A percentile compares a stretch with the other conserved stretches of the same genome.
Conservation (phyloP, 2,329 filamentous ascomycete species). For the Pseudogymnoascus sp. region DNA sequence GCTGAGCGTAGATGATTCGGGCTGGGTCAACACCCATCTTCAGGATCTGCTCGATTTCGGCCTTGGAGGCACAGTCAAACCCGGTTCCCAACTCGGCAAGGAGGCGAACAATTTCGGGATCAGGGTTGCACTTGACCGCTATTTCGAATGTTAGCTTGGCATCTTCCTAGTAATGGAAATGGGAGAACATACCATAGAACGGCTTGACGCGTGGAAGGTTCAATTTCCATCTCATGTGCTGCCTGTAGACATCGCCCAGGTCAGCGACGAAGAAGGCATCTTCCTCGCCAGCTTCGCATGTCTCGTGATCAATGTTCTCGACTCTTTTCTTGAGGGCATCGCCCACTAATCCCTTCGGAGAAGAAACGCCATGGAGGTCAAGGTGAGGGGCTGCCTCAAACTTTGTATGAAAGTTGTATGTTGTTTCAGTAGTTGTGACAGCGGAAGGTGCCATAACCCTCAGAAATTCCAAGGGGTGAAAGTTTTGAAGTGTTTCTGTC, state of each 20-base stretch:
- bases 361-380: constrained; percentile 25
- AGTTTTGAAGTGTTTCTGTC: constrained; percentile 12
- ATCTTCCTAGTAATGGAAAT: constrained; percentile 11
- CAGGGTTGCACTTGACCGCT: constrained; percentile 99
- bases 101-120: constrained; percentile 79
- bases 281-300: constrained; percentile 86
- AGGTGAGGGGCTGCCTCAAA: constrained; percentile 24
- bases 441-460: constrained; percentile 62
- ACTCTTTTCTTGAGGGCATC: constrained; percentile 81
- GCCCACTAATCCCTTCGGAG: constrained; percentile 74
- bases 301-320: constrained; percentile 74
- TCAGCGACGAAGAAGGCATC: constrained; percentile 98
- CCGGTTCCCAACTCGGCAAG: constrained; percentile 83
- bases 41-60: constrained; percentile 89
- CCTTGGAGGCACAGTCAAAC: constrained; percentile 97
- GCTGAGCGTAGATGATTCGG: constrained; percentile 97
- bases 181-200: constrained; percentile 69
- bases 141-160: constrained; percentile 14
- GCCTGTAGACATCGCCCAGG: constrained; percentile 95
- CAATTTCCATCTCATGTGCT: constrained; percentile 97
- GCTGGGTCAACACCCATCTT: constrained; percentile 73
- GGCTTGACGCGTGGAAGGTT: constrained; percentile 88
- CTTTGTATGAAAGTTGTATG: constrained; percentile 25
- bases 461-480: constrained; percentile 2
- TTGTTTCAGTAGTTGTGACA: constrained; percentile 44